These are phyloP conservation scores for Gracilaria domingensis DNA, from an alignment of 23 red algal species.

Conservation along the genomic window DNA sequence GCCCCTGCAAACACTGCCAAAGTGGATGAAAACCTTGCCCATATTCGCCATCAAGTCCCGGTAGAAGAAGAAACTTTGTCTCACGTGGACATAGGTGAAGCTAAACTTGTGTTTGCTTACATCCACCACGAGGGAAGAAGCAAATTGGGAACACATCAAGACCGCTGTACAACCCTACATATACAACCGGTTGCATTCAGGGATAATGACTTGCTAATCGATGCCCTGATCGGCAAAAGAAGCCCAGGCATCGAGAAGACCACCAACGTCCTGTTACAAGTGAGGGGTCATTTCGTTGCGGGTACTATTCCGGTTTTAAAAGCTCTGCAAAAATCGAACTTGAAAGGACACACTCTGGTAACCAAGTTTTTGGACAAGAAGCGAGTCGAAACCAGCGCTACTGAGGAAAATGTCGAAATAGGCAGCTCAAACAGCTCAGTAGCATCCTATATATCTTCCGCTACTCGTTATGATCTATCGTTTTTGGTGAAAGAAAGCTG, in stretches of 20 bases:
- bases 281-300: constrained; percentile 3
- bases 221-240: background rate
- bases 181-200: background rate
- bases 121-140: background rate
- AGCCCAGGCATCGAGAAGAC: background rate
- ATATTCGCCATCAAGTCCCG: background rate
- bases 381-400: background rate
- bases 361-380: background rate
- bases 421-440: background rate
- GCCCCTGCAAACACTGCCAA: background rate
- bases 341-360: background rate
- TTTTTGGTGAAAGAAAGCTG: background rate
- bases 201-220: background rate
- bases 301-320: constrained; percentile 1
- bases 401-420: background rate
- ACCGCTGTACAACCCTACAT: background rate
- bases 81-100: constrained; percentile 6
- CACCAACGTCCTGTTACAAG: background rate
- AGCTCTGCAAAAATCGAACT: background rate
- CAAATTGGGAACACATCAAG: background rate
- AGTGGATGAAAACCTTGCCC: background rate
- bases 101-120: constrained; percentile 2
- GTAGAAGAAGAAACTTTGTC: background rate
- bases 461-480: constrained; percentile 27
- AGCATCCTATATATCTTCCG: constrained; percentile 7